These are phyloP conservation scores for Lachnellula subtilissima DNA, from an alignment of 2,329 filamentous ascomycete genomes.

Conservation along the genomic window DNA sequence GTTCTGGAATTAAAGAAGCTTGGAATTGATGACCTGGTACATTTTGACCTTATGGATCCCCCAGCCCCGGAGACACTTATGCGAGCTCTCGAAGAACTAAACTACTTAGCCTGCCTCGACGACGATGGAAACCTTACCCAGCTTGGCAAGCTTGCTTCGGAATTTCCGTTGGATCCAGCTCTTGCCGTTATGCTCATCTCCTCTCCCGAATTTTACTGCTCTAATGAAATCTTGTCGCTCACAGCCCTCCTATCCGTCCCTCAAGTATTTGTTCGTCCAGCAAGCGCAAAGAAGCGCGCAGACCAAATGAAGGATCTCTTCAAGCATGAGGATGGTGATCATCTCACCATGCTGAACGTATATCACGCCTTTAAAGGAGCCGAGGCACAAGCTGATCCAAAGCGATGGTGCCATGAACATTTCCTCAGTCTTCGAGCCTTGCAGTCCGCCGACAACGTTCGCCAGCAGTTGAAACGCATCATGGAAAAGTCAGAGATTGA, in stretches of 20 bases:
- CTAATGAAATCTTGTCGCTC: constrained; percentile 94
- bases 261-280: constrained; percentile 86
- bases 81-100: constrained; percentile 94
- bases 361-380: constrained; percentile 93
- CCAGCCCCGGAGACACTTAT: constrained; percentile 97
- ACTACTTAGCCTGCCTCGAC: constrained; percentile 93
- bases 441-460: constrained; percentile 90
- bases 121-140: constrained; percentile 91
- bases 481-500: constrained; percentile 92
- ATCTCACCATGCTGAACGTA: constrained; percentile 92
- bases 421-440: constrained; percentile 87
- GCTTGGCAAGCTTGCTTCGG: constrained; percentile 81
- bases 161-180: constrained; percentile 91
- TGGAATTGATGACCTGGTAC: constrained; percentile 89
- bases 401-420: constrained; percentile 95
- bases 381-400: constrained; percentile 65
- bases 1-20: constrained; percentile 97
- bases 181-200: constrained; percentile 97
- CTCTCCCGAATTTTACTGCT: constrained; percentile 97
- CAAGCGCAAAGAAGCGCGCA: constrained; percentile 78
- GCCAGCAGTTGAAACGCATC: constrained; percentile 84
- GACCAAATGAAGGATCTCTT: constrained; percentile 98
- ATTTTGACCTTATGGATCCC: constrained; percentile 98
- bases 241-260: constrained; percentile 92
- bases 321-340: constrained; percentile 87